Conservation (phyloP, 2,329 filamentous ascomycete species). For the Monosporascus cannonballus region DNA sequence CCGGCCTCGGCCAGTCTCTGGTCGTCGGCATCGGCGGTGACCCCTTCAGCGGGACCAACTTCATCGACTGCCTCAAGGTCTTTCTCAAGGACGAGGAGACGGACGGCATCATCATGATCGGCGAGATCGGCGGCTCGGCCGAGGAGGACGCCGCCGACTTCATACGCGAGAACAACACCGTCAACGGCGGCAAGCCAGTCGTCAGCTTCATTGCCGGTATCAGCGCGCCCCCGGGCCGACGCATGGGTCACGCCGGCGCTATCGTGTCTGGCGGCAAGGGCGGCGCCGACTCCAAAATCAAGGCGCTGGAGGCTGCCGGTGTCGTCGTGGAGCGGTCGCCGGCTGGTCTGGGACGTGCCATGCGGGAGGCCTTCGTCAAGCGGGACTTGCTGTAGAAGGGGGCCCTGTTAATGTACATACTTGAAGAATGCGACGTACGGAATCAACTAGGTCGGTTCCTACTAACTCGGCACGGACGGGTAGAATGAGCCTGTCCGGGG, state of each 20-base stretch:
- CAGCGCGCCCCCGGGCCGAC: slow-evolving; percentile 87
- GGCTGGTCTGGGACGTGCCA: slow-evolving; percentile 83
- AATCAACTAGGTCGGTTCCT: too few relatives aligned
- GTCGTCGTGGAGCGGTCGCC: slow-evolving; percentile 96
- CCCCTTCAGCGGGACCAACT: slow-evolving; percentile 98
- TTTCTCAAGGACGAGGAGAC: slow-evolving; percentile 96
- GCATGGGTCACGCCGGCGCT: slow-evolving; percentile 98
- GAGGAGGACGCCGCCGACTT: slow-evolving; percentile 99
- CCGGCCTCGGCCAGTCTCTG: slow-evolving; percentile 93
- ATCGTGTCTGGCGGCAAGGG: slow-evolving; percentile 98
- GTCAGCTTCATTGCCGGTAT: slow-evolving; percentile 99
- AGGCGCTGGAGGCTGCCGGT: slow-evolving; percentile 84
- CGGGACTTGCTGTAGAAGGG: slow-evolving; percentile 77
- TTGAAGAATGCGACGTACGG: neutral
- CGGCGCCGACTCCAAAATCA: slow-evolving; percentile 96
- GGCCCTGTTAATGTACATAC: slow-evolving; percentile 6
- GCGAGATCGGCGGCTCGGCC: slow-evolving; percentile 94
- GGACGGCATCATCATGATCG: slow-evolving; percentile 99
- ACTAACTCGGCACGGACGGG: too few relatives aligned
- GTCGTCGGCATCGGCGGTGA: slow-evolving; percentile 98
- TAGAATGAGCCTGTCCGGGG: too few relatives aligned
- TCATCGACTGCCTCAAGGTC: slow-evolving; percentile 97
- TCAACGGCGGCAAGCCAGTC: slow-evolving; percentile 81
- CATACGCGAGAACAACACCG: slow-evolving; percentile 83
- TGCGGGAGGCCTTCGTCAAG: slow-evolving; percentile 94